phyloP scores from a whole-genome alignment of 1,284 basidiomycete species.

The Ganoderma lucidum region DNA sequence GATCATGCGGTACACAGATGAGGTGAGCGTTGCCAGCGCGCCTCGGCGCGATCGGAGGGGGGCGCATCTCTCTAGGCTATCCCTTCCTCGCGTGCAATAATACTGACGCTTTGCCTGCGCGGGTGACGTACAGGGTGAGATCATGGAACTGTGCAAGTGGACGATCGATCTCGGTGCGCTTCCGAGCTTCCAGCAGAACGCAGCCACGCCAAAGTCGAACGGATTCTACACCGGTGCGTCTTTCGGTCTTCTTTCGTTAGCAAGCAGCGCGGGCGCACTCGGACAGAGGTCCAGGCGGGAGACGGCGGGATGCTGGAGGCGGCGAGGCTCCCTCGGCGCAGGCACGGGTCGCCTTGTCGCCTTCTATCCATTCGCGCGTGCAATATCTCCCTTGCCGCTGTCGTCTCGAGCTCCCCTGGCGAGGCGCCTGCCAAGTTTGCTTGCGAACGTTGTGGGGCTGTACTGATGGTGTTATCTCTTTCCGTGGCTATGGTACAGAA shows the following conservation, averaged over 20 bases:
- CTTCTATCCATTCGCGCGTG: neutral
- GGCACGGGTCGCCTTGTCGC: neutral
- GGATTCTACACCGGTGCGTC: conserved; percentile 81
- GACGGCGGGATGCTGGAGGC: neutral
- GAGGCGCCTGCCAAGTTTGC: conserved; percentile 1
- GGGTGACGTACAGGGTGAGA: conserved; percentile 57
- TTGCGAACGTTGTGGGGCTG: neutral
- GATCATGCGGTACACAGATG: conserved; percentile 83
- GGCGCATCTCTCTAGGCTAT: conserved; percentile 1
- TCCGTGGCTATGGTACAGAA: conserved; percentile 50
- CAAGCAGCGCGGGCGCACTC: conserved; percentile 3
- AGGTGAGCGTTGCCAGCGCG: conserved; percentile 49
- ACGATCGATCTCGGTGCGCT: conserved; percentile 80
- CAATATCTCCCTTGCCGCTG: neutral
- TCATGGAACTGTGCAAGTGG: conserved; percentile 83
- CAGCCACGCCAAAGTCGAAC: conserved; percentile 54
- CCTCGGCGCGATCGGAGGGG: conserved; percentile 34
- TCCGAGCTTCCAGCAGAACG: conserved; percentile 78
- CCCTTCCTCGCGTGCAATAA: neutral
- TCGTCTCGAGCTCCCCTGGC: neutral
- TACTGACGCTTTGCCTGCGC: conserved; percentile 13
- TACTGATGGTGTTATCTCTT: conserved; percentile 7
- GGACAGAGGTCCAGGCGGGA: neutral
- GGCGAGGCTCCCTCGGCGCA: neutral
- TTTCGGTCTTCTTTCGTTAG: neutral